Base-by-base conservation (phyloP, 2,329 filamentous ascomycete genomes). In the Penicillium griseofulvum region DNA sequence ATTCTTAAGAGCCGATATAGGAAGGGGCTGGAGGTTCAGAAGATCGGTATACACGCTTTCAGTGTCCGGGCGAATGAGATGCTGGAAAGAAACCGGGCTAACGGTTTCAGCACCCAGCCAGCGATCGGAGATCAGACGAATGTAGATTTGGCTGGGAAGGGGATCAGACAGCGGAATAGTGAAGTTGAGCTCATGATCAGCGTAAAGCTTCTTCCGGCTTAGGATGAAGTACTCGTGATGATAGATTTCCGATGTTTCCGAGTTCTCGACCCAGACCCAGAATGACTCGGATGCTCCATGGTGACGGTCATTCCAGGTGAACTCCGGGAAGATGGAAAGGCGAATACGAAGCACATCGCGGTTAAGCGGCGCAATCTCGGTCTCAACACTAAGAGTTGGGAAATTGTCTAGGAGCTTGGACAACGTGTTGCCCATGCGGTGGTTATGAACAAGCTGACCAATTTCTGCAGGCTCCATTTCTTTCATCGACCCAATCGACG, bases 251-350 rank as follows among this genome's bases (percentile, higher is more conserved):
- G 91, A 92, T 0, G 92, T 97, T 66, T 97, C 94, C 0, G 93
- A 97, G 70, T 97, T 96, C 73, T 99, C 94, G 3, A 99, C 93
- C 95, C 94, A 99, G 55, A 99, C 88, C 83, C 95, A 99, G 76
- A 95, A 99, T 4, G 93, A 93, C 68, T 99, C 94, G 0, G 93
- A 97, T 3, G 87, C 91, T 17, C 95, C 95, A 68, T 99, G 92
- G 56, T 96, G 84, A 44, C 89, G 87, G 63, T 97, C 93, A 65
- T 96, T 96, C 94, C 94, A 99, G 36, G 81, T 81, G 69, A 99
- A 99, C 49, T 97, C 92, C 0, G 94, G 91, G 1, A 87, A 90
- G 17, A 99, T 82, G 64, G 82, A 90, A 0, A 99, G 83, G 68
- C 89, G 88, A 67, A 99, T 91, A n/a, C 93, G 86, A 58, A 99